A percentile compares a stretch with the other conserved stretches of the same genome.
Evolutionary conservation across 257 asterid species (phyloP).

Genomic region (Salvia hispanica): DNA sequence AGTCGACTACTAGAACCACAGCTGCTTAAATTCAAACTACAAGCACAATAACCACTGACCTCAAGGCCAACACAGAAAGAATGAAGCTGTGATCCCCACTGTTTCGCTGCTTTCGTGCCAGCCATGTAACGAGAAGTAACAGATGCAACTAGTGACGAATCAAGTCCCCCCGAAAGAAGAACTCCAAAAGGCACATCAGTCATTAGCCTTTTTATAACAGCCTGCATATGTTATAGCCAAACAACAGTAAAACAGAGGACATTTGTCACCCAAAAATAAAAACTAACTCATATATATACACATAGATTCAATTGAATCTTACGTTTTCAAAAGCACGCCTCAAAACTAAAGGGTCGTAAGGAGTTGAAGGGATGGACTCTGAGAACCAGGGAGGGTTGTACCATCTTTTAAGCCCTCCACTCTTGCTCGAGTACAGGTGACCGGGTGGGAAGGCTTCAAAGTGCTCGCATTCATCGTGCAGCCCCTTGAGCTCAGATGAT

Average conservation of each 20-base stretch:
- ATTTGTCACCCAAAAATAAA: background rate
- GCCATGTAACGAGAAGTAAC: slow-evolving; percentile 89
- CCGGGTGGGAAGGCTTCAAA: slow-evolving; percentile 95
- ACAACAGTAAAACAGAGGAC: background rate
- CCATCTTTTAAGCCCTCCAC: slow-evolving; percentile 73
- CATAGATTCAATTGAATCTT: slow-evolving; percentile 27
- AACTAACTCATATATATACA: background rate
- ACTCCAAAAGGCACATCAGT: slow-evolving; percentile 98
- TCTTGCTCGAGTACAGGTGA: slow-evolving; percentile 86
- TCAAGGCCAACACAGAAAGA: slow-evolving; percentile 98
- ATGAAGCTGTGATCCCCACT: slow-evolving; percentile 96
- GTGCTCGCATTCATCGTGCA: slow-evolving; percentile 88
- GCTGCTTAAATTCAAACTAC: background rate
- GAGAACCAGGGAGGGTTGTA: slow-evolving; percentile 91
- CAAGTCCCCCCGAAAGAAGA: slow-evolving; percentile 94
- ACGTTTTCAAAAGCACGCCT: slow-evolving; percentile 88
- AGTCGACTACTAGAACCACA: background rate
- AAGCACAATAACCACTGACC: slow-evolving; percentile 40
- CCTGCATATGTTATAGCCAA: slow-evolving; percentile 48
- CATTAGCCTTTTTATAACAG: slow-evolving; percentile 93
- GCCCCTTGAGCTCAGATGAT: slow-evolving; percentile 85
- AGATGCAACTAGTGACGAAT: slow-evolving; percentile 91
- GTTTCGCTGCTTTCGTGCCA: slow-evolving; percentile 79
- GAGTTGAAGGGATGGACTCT: slow-evolving; percentile 79
- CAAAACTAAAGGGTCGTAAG: slow-evolving; percentile 77